Base-by-base conservation (phyloP, 371 early-diverging fungal genomes). In the Rhizopus arrhizus region DNA sequence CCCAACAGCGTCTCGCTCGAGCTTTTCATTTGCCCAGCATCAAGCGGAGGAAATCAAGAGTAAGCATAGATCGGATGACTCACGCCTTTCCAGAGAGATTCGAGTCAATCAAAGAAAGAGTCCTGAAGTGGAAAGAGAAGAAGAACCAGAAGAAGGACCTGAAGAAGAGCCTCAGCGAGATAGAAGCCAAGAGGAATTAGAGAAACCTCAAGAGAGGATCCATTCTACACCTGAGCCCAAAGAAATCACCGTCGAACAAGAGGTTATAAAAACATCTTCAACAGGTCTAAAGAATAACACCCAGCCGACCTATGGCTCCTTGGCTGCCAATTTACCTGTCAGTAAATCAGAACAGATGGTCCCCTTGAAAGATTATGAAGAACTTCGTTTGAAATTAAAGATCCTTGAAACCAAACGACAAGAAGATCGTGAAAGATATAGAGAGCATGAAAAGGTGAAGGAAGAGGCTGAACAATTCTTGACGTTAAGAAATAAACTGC, bases 341-440 rank as follows among this genome's bases (percentile, higher is more conserved):
- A 74, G 74, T 55, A 77, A 77, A 70, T 77, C 77, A 3, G 77
- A 77, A 7, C 77, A 74, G 59, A 74, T 70, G 31, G 78, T 91
- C 3, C 72, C 89, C 3, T 38, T 85, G 36, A 87, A 86, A 66
- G 91, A 94, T 36, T 82, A 85, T 56, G 94, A 95, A 60, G 96
- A 95, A 55, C 73, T 95, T 51, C 86, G 88, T 4, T 73, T 90
- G 42, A 91, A 91, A 68, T 71, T 94, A 16, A 84, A 83, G 51
- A 81, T 90, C 22, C 68, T 95, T 29, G 95, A 96, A 69, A 70
- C 75, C 16, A 91, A 92, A 70, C 89, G 95, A 4, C 81, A 84
- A 11, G 92, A 94, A 58, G 95, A 95, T 61, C 81, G 91, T 13
- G 92, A 90, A 65, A 75, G 76, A 16, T 70, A 91, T 36, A 75